Base-by-base conservation (phyloP, 495 filamentous ascomycete genomes). In the Penicillium turbatum region DNA sequence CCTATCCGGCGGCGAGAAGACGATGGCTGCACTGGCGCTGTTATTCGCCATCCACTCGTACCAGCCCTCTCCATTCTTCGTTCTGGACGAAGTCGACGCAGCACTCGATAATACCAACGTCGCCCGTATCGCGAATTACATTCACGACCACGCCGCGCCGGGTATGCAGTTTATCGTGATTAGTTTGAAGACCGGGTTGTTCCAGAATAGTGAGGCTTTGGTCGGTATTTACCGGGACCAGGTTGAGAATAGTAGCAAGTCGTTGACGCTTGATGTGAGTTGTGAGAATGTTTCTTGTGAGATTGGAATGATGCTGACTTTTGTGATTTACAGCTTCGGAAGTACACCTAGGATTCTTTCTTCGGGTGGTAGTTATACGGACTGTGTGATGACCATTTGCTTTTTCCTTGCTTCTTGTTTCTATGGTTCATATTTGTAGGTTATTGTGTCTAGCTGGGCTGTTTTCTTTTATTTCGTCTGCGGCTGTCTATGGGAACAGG, bases 111-210 rank as follows among this genome's bases (percentile, higher is more conserved):
- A 93, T 67, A 91, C 90, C 45, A 97, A 99, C 63, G 91, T 97
- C 16, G 86, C 89, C 48, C 90, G 92, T 64, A 92, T 99, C 72
- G 90, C 88, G 58, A 89, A 90, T 65, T 97, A 97, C 65, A 95
- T 99, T 53, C 83, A 86, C 24, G 88, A 91, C 60, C 92, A 97
- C 69, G 90, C 93, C 0, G 89, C 89, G 6, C 93, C 95, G 5
- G 93, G 93, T 4, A 96, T 97, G 88, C 93, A 99, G 77, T 99
- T 99, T 64, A 92, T 99, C 56, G 95, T 99, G 43, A 97, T 99
- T 68, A 86, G 81, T 72, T 76, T 97, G 66, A 97, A 99, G 80
- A 86, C 88, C 0, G 91, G 89, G 1, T 73, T 99, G 21, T 99
- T 97, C 71, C 90, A 97, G 72, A 83, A 88, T 61, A 93, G 88